Evolutionary conservation across 192 early-diverging fungal genomes (phyloP).

Genomic region (Coemansia sp.): DNA sequence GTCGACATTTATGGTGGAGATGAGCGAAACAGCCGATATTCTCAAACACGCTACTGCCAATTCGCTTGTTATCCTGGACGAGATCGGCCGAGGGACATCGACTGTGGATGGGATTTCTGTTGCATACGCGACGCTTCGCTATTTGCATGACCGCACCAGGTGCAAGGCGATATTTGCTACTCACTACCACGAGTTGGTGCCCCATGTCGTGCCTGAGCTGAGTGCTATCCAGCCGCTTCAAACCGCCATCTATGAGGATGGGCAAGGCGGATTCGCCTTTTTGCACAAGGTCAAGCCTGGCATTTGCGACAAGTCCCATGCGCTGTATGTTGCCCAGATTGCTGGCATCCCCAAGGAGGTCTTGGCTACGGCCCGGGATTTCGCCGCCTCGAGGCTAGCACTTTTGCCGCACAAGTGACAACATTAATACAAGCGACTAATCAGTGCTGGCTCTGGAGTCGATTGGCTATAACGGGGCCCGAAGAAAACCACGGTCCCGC

Average conservation of each 20-base stretch:
- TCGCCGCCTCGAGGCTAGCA: slow-evolving; percentile 11
- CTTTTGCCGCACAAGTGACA: neutral
- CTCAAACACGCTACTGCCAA: slow-evolving; percentile 63
- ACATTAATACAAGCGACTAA: neutral
- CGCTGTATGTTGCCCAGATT: slow-evolving; percentile 67
- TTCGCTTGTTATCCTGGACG: slow-evolving; percentile 87
- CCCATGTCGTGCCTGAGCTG: slow-evolving; percentile 37
- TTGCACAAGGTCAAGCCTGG: slow-evolving; percentile 66
- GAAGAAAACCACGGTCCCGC: neutral
- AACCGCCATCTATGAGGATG: slow-evolving; percentile 36
- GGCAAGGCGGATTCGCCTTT: slow-evolving; percentile 54
- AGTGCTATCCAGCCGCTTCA: slow-evolving; percentile 23
- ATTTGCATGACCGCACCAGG: slow-evolving; percentile 56
- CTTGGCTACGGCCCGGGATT: slow-evolving; percentile 28
- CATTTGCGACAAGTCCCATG: slow-evolving; percentile 65
- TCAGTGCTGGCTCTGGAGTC: no score
- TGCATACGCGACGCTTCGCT: slow-evolving; percentile 65
- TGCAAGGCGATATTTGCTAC: slow-evolving; percentile 76
- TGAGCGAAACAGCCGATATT: slow-evolving; percentile 83
- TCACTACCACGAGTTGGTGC: slow-evolving; percentile 73
- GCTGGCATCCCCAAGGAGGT: slow-evolving; percentile 64
- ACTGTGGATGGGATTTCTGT: slow-evolving; percentile 70
- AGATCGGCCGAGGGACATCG: slow-evolving; percentile 70
- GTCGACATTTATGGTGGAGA: slow-evolving; percentile 88
- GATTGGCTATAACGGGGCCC: neutral